Evolutionary conservation across 768 basidiomycete species (phyloP).

Genomic region (Boletus edulis): DNA sequence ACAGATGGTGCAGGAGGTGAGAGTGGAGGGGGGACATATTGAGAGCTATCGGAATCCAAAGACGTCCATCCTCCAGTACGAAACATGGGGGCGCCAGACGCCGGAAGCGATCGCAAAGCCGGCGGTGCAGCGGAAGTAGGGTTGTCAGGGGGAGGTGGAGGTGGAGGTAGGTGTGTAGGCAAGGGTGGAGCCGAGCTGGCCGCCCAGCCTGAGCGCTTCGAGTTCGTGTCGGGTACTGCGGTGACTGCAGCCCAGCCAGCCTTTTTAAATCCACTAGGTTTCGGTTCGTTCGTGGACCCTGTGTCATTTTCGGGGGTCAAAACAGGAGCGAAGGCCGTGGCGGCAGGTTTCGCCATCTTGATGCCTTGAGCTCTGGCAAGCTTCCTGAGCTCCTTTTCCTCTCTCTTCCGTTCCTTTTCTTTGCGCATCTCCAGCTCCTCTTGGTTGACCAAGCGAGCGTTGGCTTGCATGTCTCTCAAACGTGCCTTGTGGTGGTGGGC

Average conservation of each 20-base stretch:
- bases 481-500: constrained; percentile 86
- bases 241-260: constrained; percentile 49
- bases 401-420: constrained; percentile 82
- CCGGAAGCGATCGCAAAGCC: constrained; percentile 12
- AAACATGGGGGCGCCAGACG: constrained; percentile 44
- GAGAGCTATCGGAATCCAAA: constrained; percentile 49
- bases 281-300: constrained; percentile 13
- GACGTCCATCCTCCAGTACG: constrained; percentile 67
- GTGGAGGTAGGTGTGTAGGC: constrained; percentile 7
- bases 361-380: constrained; percentile 81
- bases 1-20: constrained; percentile 15
- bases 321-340: constrained; percentile 16
- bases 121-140: constrained; percentile 14
- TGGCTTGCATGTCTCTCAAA: constrained; percentile 78
- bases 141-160: constrained; percentile 13
- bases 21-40: constrained; percentile 22
- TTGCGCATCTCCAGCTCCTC: constrained; percentile 73
- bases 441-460: constrained; percentile 59
- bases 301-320: constrained; percentile 18
- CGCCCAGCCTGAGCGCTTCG: constrained; percentile 15
- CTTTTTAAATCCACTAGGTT: constrained; percentile 37
- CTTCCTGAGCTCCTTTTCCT: constrained; percentile 83
- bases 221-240: constrained; percentile 7
- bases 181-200: constrained; percentile 23
- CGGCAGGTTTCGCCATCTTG: constrained; percentile 47